Base-by-base conservation (phyloP, 805 yeast species). In the Lipomyces starkeyi region DNA sequence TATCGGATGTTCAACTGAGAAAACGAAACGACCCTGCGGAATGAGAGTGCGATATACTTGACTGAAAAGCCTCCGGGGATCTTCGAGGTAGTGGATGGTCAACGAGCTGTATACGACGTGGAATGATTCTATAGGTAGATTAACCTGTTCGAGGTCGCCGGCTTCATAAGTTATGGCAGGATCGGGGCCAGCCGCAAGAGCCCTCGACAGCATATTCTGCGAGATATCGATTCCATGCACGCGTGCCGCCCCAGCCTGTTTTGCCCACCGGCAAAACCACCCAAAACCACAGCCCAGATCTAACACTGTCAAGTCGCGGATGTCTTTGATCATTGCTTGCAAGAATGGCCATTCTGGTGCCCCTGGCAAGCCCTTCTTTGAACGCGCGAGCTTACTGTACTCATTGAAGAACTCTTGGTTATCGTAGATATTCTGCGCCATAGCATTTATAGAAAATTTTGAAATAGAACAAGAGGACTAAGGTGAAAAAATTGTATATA, bases 251-350 rank as follows among this genome's bases (percentile, higher is more conserved):
- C 54, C 54, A 22, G 54, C 54, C 54, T 49, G 25, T 49, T 22
- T 49, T 49, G 54, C 54, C 54, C 54, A 49, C 54, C 54, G 54
- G 8, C 54, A 49, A 49, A 49, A 49, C 54, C 54, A 49, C 54
- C 54, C 54, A 2, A 49, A 49, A n/a, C 54, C 54, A n/a, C 54
- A 49, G 54, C 54, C 54, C 54, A 49, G 54, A 22, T 49, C 54
- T 1, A 49, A 49, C 54, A 49, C 54, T 49, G 25, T 49, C 54
- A 49, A 49, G 54, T 49, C 54, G 54, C 54, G 25, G 54, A 49
- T 22, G 25, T 22, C 27, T n/a, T n/a, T 0, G 54, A 49, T 17
- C 54, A 49, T 49, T 49, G 9, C 25, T 17, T 17, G 54, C 25
- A 49, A 49, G 54, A 1, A 49, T 6, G 25, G 54, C 54, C 54